Evolutionary conservation across 495 filamentous ascomycete genomes (phyloP), one percentile per base, ranked within the genome.

Genomic region (Trichoderma reesei): DNA sequence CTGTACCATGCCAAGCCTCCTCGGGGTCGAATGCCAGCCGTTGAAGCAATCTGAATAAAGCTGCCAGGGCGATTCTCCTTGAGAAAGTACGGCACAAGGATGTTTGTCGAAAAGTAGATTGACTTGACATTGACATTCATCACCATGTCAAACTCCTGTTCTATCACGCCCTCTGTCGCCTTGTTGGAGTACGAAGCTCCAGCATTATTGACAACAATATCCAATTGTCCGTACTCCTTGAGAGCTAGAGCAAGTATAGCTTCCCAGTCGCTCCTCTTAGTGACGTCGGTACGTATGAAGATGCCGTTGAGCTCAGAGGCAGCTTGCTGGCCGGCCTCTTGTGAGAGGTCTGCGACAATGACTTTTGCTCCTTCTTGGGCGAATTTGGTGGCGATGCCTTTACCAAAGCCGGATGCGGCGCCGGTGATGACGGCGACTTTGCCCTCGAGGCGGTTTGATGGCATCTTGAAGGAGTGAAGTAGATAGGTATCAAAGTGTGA

Each of bases 1-100:
- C 88, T 89, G 68, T 89, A 89, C 85, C 85, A 88, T 11, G 87
- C 85, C 63, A 89, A 73, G 3, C 85, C 83, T 5, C 85, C 84
- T n/a, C 86, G 77, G 3, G 86, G 86, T 62, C 86, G 77, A 31
- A 78, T 80, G 9, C 83, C 83, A 5, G 85, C 86, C 37, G 86
- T 86, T 7, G 81, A 85, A 1, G 86, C 84, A 42, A 88, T 84
- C 70, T 89, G 88, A 65, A 90, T 85, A 63, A 89, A 81, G 8
- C 73, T 79, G 0, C 85, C 86, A 6, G 84, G 83, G n/a, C 79
- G 72, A 14, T 82, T 79, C 65, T 83, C 80, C 63, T 82, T 77
- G 36, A 86, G 72, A 36, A 86, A 74, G 20, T 81, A 78, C 3
- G 80, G 81, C 59, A 88, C 74, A 10, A 82, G 71, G 9, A 80